A percentile compares a stretch with the other conserved stretches of the same genome.
phyloP scores from a whole-genome alignment of 1,284 basidiomycete species.

The Ustilago shanxiensis region DNA sequence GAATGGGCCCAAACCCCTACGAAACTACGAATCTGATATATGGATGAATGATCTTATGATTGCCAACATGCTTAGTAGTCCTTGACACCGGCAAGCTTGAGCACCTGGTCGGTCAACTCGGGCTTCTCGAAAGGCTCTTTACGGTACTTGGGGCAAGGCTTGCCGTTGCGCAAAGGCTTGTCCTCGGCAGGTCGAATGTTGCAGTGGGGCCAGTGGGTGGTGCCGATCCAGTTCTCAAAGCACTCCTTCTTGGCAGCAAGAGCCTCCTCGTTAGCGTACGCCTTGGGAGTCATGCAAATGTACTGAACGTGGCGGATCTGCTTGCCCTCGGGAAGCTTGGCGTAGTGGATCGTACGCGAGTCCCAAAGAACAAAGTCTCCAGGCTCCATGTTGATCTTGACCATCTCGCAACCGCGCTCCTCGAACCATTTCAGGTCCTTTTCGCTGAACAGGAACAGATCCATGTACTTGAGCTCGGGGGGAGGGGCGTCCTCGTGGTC shows the following conservation, averaged over 20 bases:
- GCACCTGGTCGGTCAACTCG: constrained; percentile 17
- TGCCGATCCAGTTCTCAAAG: constrained; percentile 27
- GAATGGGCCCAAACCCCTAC: too few species aligned
- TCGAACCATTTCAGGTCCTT: constrained; percentile 63
- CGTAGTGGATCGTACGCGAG: constrained; percentile 54
- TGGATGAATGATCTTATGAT: too few species aligned
- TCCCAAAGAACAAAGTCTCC: constrained; percentile 65
- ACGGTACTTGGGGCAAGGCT: constrained; percentile 25
- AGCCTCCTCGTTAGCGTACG: constrained; percentile 11
- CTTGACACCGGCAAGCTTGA: constrained; percentile 18
- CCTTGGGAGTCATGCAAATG: constrained; percentile 22
- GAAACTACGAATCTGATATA: too few species aligned
- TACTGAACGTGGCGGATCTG: constrained; percentile 41
- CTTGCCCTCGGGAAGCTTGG: constrained; percentile 15
- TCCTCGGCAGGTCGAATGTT: constrained; percentile 21
- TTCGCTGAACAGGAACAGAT: constrained; percentile 67
- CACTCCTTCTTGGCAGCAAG: constrained; percentile 20
- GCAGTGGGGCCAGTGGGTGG: constrained; percentile 31
- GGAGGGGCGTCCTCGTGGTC: constrained; percentile 56
- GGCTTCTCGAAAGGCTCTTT: constrained; percentile 25
- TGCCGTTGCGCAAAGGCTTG: constrained; percentile 15
- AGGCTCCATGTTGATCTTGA: constrained; percentile 60
- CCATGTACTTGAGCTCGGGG: constrained; percentile 35
- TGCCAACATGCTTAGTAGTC: too few species aligned
- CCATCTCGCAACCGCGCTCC: constrained; percentile 60